Base-by-base conservation (phyloP, 441 rosid genomes). In the Hura crepitans region DNA sequence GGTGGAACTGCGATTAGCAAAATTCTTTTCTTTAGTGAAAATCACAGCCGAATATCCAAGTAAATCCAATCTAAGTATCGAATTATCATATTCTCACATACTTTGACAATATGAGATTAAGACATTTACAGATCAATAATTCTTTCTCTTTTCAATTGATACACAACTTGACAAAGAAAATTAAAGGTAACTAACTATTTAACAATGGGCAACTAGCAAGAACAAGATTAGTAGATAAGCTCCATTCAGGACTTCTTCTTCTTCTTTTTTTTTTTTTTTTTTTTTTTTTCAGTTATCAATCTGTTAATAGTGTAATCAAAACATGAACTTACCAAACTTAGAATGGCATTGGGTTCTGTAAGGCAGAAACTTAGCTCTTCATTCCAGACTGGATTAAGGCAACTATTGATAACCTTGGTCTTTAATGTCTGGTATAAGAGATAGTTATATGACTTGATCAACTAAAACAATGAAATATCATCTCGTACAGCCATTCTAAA, bases 361-460 rank as follows among this genome's bases (percentile, higher is more conserved):
- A 93, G 83, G 74, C 89, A 80, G 81, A 95, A 87, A 79, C 76
- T 84, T 18, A 88, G 85, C 79, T 89, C 93, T 84, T 92, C 97
- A 62, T 95, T 89, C 99, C 98, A 95, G 65, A 89, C 87, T 2
- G 97, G 99, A 78, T 95, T 90, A 57, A 95, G 92, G 82, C 97
- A 89, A 72, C 95, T 87, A 69, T 88, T 85, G 72, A 92, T 92
- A 68, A 92, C 98, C 81, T 85, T 95, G 47, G 99, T 95, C 85
- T 89, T 95, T n/a, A 85, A 96, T 46, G 87, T 81, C 98, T 95
- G 87, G n/a, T 71, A 62, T 42, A 74, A 49, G 71, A 70, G 65
- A 54, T 31, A 66, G 62, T 33, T 54, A 6, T 33, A 17, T 17
- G 51, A 35, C 30, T 2, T 23, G 54, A 5, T 12, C 12, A 23